These are phyloP conservation scores for Neoscytalidium dimidiatum DNA, from an alignment of 2,329 filamentous ascomycete species.

Conservation along the genomic window DNA sequence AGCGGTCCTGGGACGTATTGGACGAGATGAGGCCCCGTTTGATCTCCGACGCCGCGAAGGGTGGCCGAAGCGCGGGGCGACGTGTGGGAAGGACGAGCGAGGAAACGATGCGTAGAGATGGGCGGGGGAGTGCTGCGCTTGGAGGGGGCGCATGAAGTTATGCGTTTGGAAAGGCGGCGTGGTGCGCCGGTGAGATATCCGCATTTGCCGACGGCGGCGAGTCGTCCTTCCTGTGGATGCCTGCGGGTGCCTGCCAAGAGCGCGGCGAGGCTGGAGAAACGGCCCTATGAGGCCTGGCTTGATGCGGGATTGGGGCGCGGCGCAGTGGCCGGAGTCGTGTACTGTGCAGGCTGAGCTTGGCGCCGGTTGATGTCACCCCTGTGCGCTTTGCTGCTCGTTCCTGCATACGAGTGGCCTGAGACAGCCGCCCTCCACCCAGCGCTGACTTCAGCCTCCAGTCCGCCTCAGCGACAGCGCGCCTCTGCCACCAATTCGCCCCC, in stretches of 20 bases:
- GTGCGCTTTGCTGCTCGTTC: neutral
- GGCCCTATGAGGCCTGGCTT: neutral
- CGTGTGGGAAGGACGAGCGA: neutral
- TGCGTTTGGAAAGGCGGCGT: neutral
- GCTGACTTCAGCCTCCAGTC: neutral
- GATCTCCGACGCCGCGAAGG: neutral
- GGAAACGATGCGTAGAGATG: neutral
- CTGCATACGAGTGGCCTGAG: slow-evolving; percentile 14
- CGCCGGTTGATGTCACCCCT: slow-evolving; percentile 9
- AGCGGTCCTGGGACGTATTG: neutral
- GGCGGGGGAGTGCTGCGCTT: neutral
- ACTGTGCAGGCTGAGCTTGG: neutral
- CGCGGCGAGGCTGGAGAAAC: neutral
- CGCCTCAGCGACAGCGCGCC: neutral
- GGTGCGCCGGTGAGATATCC: neutral
- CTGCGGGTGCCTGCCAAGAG: neutral
- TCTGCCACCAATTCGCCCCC: too few relatives aligned
- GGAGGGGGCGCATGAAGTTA: neutral
- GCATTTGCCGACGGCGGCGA: neutral
- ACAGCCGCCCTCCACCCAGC: neutral
- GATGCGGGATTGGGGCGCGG: neutral
- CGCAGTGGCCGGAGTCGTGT: neutral
- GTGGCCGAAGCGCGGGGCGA: neutral
- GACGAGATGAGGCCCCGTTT: slow-evolving; percentile 5
- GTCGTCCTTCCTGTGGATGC: too few relatives aligned